Percentiles rank a stretch among this genome's conserved stretches.
Evolutionary conservation across 2,329 filamentous ascomycete species (phyloP).

Genomic region (Exophiala bonariae): DNA sequence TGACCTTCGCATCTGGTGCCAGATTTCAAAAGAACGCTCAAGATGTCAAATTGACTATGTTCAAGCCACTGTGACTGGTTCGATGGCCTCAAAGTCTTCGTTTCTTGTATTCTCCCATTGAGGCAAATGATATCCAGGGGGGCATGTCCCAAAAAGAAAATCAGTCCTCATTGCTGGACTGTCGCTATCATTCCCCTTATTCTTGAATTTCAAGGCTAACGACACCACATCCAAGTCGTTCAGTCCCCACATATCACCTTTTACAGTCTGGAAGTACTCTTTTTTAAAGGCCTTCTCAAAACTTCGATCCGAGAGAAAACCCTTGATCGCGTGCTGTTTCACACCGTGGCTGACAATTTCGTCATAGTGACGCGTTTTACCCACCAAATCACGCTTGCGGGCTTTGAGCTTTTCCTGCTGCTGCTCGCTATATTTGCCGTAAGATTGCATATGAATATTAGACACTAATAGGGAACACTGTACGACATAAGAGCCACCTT

Average conservation of each 20-base stretch:
- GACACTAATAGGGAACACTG: slow-evolving; percentile 10
- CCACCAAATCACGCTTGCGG: slow-evolving; percentile 10
- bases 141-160: slow-evolving; percentile 3
- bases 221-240: slow-evolving; percentile 4
- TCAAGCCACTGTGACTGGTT: no score
- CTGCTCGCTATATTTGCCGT: slow-evolving; percentile 5
- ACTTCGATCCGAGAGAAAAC: slow-evolving; percentile 8
- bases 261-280: slow-evolving; percentile 7
- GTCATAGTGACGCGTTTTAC: slow-evolving; percentile 14
- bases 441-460: slow-evolving; percentile 13
- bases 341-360: slow-evolving; percentile 14
- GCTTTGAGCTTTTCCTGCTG: slow-evolving; percentile 9
- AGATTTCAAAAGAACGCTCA: no score
- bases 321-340: slow-evolving; percentile 8
- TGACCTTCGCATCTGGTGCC: no score
- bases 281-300: slow-evolving; percentile 9
- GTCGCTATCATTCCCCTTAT: neutral
- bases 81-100: neutral
- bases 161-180: no score
- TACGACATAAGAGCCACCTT: slow-evolving; percentile 9
- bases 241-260: slow-evolving; percentile 3
- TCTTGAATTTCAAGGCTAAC: neutral
- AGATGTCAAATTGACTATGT: no score
- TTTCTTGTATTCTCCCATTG: neutral
- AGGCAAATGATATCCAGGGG: slow-evolving; percentile 10